Evolutionary conservation across 495 filamentous ascomycete genomes (phyloP).

Genomic region (Lophiotrema nucula): DNA sequence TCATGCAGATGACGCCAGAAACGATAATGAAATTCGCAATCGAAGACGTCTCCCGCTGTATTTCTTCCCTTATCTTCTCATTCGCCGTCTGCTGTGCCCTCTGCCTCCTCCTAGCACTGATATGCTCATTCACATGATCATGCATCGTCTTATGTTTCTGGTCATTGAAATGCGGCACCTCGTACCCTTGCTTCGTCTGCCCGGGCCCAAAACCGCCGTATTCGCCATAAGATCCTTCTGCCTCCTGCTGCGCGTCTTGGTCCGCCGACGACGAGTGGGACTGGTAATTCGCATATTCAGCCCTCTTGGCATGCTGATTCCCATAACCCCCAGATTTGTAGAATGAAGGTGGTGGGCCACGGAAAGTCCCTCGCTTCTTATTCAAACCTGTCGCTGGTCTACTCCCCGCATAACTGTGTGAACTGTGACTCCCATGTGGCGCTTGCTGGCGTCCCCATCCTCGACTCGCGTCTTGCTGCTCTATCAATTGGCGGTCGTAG

Average conservation of each 20-base stretch:
- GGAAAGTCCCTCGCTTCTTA: constrained; percentile 68
- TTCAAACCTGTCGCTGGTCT: constrained; percentile 65
- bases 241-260: constrained; percentile 1
- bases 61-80: constrained; percentile 37
- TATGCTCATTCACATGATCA: constrained; percentile 49
- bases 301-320: constrained; percentile 50
- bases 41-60: constrained; percentile 36
- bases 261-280: neutral
- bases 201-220: constrained; percentile 45
- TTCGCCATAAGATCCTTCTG: constrained; percentile 10
- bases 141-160: constrained; percentile 68
- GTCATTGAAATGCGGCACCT: constrained; percentile 64
- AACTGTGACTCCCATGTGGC: constrained; percentile 18
- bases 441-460: constrained; percentile 25
- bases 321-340: constrained; percentile 76
- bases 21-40: constrained; percentile 50
- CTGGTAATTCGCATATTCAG: constrained; percentile 15
- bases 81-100: neutral
- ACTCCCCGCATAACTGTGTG: constrained; percentile 30
- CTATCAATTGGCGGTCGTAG: constrained; percentile 69
- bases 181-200: constrained; percentile 45
- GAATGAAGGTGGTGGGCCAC: constrained; percentile 86
- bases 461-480: constrained; percentile 30
- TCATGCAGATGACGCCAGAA: constrained; percentile 27
- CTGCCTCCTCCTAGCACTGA: constrained; percentile 46